Percentiles rank a stretch among this genome's conserved stretches.
Conservation (phyloP, 2,329 filamentous ascomycete genomes). For the Phoma sp. region DNA sequence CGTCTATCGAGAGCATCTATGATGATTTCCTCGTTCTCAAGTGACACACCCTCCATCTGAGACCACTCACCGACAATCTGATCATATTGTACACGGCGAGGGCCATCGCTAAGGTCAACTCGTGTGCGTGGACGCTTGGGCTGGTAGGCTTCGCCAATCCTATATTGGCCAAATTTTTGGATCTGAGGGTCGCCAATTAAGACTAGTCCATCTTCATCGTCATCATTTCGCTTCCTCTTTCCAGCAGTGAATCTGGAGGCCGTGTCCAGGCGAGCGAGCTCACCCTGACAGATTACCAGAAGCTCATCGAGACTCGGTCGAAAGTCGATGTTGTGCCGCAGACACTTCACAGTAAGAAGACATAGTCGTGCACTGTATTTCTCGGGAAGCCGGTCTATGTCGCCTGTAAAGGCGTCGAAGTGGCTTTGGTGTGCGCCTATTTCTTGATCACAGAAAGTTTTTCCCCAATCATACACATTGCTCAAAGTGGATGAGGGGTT, state of each 20-base stretch:
- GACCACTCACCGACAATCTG: not conserved
- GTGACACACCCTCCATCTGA: not conserved
- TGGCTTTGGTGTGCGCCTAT: not conserved
- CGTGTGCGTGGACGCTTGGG: not conserved
- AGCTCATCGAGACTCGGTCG: not conserved
- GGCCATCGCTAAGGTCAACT: not conserved
- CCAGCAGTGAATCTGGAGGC: not conserved
- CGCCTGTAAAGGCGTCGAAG: not conserved
- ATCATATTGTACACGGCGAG: not conserved
- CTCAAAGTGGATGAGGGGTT: not conserved
- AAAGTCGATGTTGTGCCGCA: not conserved
- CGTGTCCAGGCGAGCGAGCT: not conserved
- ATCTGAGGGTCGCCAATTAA: not conserved
- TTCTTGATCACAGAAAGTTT: not conserved
- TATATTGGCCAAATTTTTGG: not conserved
- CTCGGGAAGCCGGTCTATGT: not conserved
- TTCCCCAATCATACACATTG: not conserved
- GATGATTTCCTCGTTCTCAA: not conserved
- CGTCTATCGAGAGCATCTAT: not conserved
- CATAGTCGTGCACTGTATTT: not conserved
- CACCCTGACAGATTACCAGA: not conserved
- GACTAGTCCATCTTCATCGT: not conserved
- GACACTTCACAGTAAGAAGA: not conserved
- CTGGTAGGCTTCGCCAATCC: not conserved
- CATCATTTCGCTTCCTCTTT: not conserved